A percentile compares a stretch with the other conserved stretches of the same genome.
These are phyloP conservation scores for Verticillium nubilum DNA, from an alignment of 2,329 filamentous ascomycete species.

Conservation along the genomic window DNA sequence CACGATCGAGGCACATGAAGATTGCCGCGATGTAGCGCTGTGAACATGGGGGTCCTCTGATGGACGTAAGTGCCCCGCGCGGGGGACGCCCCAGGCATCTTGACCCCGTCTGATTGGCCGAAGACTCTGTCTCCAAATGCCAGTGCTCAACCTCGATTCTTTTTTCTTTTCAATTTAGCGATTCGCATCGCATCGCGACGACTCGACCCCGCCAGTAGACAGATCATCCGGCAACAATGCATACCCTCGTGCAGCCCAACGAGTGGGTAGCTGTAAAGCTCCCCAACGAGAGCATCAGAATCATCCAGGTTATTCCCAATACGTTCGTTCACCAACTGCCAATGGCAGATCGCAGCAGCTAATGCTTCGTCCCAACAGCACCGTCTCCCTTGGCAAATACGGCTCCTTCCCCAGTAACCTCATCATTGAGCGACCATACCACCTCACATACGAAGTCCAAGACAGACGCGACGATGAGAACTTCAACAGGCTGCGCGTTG, in stretches of 20 bases:
- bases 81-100: constrained; percentile 4
- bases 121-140: not conserved
- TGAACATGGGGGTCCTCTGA: not conserved
- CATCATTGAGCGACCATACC: constrained; percentile 83
- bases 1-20: too few relatives aligned
- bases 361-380: constrained; percentile 41
- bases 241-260: constrained; percentile 47
- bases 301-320: constrained; percentile 55
- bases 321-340: constrained; percentile 37
- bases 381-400: constrained; percentile 86
- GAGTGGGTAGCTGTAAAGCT: constrained; percentile 56
- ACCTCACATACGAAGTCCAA: constrained; percentile 85
- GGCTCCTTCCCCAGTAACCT: constrained; percentile 86
- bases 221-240: constrained; percentile 20
- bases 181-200: not conserved
- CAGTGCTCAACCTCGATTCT: not conserved
- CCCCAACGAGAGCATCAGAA: constrained; percentile 51
- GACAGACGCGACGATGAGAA: constrained; percentile 61
- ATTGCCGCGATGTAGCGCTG: not conserved
- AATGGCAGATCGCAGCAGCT: not conserved
- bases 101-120: constrained; percentile 2
- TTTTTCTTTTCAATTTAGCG: not conserved
- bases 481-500: constrained; percentile 68
- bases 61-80: constrained; percentile 8
- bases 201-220: not conserved